Evolutionary conservation across 371 early-diverging fungal genomes (phyloP), one percentile per base, ranked within the genome.

Genomic region (Rhizopus arrhizus): DNA sequence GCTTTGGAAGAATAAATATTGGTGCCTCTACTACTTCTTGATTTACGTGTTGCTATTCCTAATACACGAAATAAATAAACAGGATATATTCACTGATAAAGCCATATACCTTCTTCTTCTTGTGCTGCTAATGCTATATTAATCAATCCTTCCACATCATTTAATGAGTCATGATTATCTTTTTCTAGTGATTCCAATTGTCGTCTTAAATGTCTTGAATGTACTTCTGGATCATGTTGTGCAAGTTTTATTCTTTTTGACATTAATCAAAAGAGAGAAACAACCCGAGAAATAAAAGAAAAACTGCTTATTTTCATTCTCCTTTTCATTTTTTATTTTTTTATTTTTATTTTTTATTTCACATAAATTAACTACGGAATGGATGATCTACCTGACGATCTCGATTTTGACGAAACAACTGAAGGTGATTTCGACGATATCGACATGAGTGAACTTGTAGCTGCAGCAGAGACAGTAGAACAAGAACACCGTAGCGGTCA

Each of bases 181-280:
- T 79, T 81, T 52, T 88, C 85, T 4, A 88, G 64, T 8, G 86
- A 84, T 50, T 86, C 89, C 2, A 88, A 70, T 50, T 83, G 87
- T 40, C 83, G 72, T 59, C 73, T 70, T n/a, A 83, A 54, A 58
- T 84, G 83, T 4, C 75, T 76, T 58, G 68, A 56, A 46, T 76
- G 78, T 31, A 66, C 70, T 63, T 74, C 77, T 15, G 73, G 73
- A 72, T 81, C 75, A 29, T 66, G 62, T 57, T 63, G 58, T 7
- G 46, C 58, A n/a, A 46, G 42, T 58, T 67, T 70, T 28, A 62
- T 49, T 59, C 68, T 46, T 49, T 73, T 67, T 57, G 64, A 67
- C 62, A 69, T 66, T 13, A 59, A 50, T 34, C 13, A 57, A 38
- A 48, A 41, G 32, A 32, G 35, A n/a, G n/a, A 53, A 22, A 7